These are phyloP conservation scores for Xylaria hypoxylon DNA, from an alignment of 2,329 filamentous ascomycete species.

Conservation along the genomic window DNA sequence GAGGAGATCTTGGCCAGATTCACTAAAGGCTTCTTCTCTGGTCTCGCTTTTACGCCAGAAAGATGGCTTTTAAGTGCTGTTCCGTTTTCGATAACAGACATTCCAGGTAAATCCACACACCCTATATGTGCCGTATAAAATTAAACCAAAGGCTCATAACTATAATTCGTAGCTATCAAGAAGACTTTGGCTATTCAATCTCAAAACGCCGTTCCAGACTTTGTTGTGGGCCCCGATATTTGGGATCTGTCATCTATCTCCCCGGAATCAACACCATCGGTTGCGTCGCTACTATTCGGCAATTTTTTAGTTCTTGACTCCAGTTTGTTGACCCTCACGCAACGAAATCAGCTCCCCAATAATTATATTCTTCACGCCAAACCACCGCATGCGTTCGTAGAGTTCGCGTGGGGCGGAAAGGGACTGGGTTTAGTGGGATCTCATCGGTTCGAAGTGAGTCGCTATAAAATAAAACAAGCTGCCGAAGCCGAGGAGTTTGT, in stretches of 20 bases:
- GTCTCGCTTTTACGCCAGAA: conserved; percentile 13
- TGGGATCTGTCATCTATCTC: conserved; percentile 20
- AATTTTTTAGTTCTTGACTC: conserved; percentile 24
- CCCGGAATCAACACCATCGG: conserved; percentile 19
- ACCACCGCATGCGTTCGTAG: conserved; percentile 23
- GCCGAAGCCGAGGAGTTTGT: conserved; percentile 12
- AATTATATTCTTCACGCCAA: conserved; percentile 19
- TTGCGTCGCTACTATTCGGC: conserved; percentile 21
- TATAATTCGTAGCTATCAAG: conserved; percentile 10
- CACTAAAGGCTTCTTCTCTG: conserved; percentile 24
- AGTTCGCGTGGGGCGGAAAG: conserved; percentile 20
- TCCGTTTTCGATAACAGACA: conserved; percentile 15
- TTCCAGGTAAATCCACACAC: conserved; percentile 11
- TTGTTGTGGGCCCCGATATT: conserved; percentile 10
- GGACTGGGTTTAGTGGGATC: conserved; percentile 20
- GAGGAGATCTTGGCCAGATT: conserved; percentile 27
- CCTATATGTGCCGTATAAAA: not conserved
- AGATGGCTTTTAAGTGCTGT: conserved; percentile 4
- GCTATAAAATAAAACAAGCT: not conserved
- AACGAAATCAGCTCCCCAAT: conserved; percentile 19
- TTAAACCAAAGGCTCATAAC: conserved; percentile 1
- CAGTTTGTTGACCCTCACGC: conserved; percentile 2
- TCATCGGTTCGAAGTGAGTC: conserved; percentile 28
- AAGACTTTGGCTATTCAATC: conserved; percentile 11
- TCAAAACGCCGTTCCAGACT: not conserved